A percentile compares a stretch with the other conserved stretches of the same genome.
phyloP scores from a whole-genome alignment of 2,329 filamentous ascomycete species.

The Fusarium sp. region DNA sequence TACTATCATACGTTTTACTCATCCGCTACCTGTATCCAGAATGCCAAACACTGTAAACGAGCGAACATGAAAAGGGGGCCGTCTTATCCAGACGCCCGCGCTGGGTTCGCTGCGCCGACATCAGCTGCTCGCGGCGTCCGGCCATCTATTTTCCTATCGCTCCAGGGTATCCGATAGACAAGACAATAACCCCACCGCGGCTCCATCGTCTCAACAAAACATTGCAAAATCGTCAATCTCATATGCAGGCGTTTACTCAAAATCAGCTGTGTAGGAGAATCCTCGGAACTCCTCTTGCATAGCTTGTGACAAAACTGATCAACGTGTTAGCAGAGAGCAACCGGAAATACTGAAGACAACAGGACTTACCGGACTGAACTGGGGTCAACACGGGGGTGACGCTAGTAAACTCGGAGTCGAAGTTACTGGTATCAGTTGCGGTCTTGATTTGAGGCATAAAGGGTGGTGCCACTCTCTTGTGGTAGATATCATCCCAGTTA shows the following conservation, averaged over 20 bases:
- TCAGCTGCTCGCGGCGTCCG: conserved; percentile 42
- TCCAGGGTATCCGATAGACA: conserved; percentile 50
- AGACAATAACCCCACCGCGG: conserved; percentile 47
- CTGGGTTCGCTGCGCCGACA: conserved; percentile 38
- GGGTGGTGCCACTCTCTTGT: conserved; percentile 90
- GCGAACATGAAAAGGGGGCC: conserved; percentile 29
- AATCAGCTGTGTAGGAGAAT: conserved; percentile 96
- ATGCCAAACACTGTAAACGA: conserved; percentile 39
- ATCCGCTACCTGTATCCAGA: conserved; percentile 41
- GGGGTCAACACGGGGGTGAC: conserved; percentile 97
- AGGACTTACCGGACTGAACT: conserved; percentile 89
- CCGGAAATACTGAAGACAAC: background rate
- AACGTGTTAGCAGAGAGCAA: conserved; percentile 45
- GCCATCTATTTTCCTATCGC: conserved; percentile 47
- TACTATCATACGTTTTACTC: conserved; percentile 40
- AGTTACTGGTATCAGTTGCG: conserved; percentile 98
- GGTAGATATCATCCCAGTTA: conserved; percentile 98
- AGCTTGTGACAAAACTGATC: conserved; percentile 88
- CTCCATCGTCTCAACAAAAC: conserved; percentile 42
- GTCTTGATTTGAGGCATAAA: conserved; percentile 92
- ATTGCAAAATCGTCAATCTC: conserved; percentile 46
- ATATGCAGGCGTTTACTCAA: conserved; percentile 67
- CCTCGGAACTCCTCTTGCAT: conserved; percentile 99
- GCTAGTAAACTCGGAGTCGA: conserved; percentile 98
- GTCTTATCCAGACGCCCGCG: conserved; percentile 23